Conservation (phyloP, 2,329 filamentous ascomycete species). For the Calonectria naviculata region DNA sequence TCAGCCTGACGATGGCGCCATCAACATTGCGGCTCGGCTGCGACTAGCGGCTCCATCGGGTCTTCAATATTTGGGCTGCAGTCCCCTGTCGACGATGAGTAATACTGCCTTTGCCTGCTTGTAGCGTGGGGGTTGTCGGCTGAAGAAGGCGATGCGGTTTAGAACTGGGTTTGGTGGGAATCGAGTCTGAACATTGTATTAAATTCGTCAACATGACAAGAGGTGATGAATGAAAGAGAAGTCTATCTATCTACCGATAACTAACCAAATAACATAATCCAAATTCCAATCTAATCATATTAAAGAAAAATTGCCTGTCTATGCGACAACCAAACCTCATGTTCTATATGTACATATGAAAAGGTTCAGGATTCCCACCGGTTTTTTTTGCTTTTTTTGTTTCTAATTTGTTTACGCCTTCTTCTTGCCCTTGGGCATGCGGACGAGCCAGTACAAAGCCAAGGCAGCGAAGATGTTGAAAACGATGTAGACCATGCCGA, state of each 20-base stretch:
- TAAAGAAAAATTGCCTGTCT: not conserved
- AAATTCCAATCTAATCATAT: conserved; percentile 4
- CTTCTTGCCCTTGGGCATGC: conserved; percentile 51
- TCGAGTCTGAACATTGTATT: conserved; percentile 9
- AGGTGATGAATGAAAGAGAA: not conserved
- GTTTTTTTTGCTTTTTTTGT: not conserved
- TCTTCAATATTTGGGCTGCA: not conserved
- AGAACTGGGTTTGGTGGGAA: not conserved
- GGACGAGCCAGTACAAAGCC: conserved; percentile 61
- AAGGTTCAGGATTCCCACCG: conserved; percentile 8
- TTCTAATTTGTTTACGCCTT: conserved; percentile 18
- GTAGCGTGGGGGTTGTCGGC: not conserved
- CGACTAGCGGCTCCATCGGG: not conserved
- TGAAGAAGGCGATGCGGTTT: not conserved
- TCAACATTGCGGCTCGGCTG: not conserved
- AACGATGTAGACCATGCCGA: conserved; percentile 64
- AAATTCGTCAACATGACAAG: conserved; percentile 6
- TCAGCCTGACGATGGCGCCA: not conserved
- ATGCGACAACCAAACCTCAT: conserved; percentile 3
- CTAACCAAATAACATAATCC: not conserved
- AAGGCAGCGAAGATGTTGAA: conserved; percentile 64
- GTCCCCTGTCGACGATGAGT: not conserved
- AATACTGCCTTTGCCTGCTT: not conserved
- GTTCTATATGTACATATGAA: conserved; percentile 5
- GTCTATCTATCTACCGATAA: conserved; percentile 2